Base-by-base conservation (phyloP, 495 filamentous ascomycete genomes). In the Jackrogersella multiformis region DNA sequence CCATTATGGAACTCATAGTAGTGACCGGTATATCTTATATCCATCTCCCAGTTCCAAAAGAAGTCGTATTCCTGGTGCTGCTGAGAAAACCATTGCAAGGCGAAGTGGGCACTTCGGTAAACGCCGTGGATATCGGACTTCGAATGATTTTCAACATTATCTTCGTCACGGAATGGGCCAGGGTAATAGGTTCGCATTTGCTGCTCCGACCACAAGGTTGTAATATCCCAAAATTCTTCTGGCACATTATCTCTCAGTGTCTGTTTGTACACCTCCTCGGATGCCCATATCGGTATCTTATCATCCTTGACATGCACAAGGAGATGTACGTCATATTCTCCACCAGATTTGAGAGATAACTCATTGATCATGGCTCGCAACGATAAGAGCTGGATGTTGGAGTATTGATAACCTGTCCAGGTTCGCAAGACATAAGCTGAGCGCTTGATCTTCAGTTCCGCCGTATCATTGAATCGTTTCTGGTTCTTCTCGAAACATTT, bases 401-500 rank as follows among this genome's bases (percentile, higher is more conserved):
- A 69, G 61, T 79, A 82, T 5, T 80, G 44, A 66, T 79, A 82
- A 18, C 78, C 78, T 21, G 75, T 76, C 78, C 77, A 82, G 0
- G 74, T 68, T 56, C 80, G 79, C 49, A 82, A 56, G 7, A 82
- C 73, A 32, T 81, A 73, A 36, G 79, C 79, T 7, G 78, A 67
- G 0, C 79, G 73, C 32, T 69, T 62, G 7, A 68, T 35, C 6
- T 21, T 56, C 59, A 68, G 39, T 74, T 75, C 41, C 73, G 42
- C 56, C 34, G 74, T 41, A 1, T 38, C 36, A 1, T 64, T 70
- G 46, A 86, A 93, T 41, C 93, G 88, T 69, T 86, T 80, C 12
- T 74, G 71, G 73, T 97, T 97, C 24, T 85, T 84, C 39, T 83
- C 76, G 30, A 85, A 77, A 72, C 93, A 97, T 15, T 83, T 80